A percentile compares a stretch with the other conserved stretches of the same genome.
phyloP scores from a whole-genome alignment of 1,284 basidiomycete species.

The Leccinum fuscescens region DNA sequence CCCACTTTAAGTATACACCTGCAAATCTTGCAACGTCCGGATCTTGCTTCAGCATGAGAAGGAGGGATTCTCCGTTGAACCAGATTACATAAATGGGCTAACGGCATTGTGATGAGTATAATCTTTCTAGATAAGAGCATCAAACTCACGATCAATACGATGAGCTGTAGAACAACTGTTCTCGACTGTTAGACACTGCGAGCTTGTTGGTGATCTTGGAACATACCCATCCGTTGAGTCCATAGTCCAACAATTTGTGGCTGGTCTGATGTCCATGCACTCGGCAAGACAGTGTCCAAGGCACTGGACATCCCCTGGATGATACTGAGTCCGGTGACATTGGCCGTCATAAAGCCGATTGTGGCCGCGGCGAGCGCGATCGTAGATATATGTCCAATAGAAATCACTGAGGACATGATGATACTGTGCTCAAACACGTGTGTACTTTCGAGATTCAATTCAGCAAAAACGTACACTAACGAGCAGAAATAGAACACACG shows the following conservation, averaged over 20 bases:
- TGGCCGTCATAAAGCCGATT: slow-evolving; percentile 87
- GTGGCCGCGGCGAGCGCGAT: slow-evolving; percentile 82
- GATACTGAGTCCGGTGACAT: slow-evolving; percentile 68
- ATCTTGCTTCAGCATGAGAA: slow-evolving; percentile 82
- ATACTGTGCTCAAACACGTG: slow-evolving; percentile 76
- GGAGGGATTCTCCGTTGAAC: slow-evolving; percentile 79
- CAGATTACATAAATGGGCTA: slow-evolving; percentile 71
- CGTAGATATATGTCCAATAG: slow-evolving; percentile 83
- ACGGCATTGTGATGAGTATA: background rate
- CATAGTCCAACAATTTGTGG: slow-evolving; percentile 87
- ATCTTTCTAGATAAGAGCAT: background rate
- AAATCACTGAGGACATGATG: slow-evolving; percentile 72
- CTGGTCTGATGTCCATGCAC: slow-evolving; percentile 85
- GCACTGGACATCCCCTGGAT: slow-evolving; percentile 85
- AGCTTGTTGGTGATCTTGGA: background rate
- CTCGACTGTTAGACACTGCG: background rate
- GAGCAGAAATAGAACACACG: slow-evolving; percentile 24
- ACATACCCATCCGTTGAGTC: slow-evolving; percentile 83
- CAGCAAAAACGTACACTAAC: background rate
- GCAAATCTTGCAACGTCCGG: slow-evolving; percentile 82
- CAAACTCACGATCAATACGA: slow-evolving; percentile 53
- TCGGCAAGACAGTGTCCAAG: slow-evolving; percentile 86
- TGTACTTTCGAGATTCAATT: slow-evolving; percentile 44
- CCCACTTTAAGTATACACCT: slow-evolving; percentile 72
- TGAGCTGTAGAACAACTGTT: slow-evolving; percentile 64